These are phyloP conservation scores for Ophiostoma angusticollis DNA, from an alignment of 2,329 filamentous ascomycete species.

Conservation along the genomic window DNA sequence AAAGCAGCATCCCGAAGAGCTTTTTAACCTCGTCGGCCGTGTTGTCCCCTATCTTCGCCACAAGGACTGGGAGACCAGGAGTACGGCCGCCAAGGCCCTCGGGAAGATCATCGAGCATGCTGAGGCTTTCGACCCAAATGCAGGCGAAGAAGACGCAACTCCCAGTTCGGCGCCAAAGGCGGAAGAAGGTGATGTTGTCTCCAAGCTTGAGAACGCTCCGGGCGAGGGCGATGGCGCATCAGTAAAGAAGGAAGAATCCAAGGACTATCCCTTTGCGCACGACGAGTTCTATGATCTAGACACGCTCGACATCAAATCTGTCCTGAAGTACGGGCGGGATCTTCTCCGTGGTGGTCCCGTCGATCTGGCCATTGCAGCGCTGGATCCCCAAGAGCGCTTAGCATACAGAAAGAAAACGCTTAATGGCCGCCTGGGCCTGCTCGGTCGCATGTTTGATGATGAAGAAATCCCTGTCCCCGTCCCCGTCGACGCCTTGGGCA, in stretches of 20 bases:
- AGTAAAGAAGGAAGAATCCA: constrained; percentile 51
- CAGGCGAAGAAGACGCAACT: constrained; percentile 47
- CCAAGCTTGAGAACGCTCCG: constrained; percentile 23
- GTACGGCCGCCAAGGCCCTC: constrained; percentile 84
- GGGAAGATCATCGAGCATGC: constrained; percentile 90
- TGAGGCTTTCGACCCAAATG: constrained; percentile 76
- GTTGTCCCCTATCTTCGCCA: constrained; percentile 93
- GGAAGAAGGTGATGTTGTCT: constrained; percentile 26
- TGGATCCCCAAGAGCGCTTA: constrained; percentile 71
- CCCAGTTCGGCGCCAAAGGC: constrained; percentile 23
- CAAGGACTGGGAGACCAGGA: constrained; percentile 94
- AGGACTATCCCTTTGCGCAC: constrained; percentile 31
- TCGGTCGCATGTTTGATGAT: constrained; percentile 74
- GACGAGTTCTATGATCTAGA: constrained; percentile 59
- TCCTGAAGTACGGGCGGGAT: constrained; percentile 73
- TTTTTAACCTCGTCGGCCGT: constrained; percentile 86
- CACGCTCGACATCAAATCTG: constrained; percentile 61
- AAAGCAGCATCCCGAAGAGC: constrained; percentile 92
- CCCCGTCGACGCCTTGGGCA: constrained; percentile 43
- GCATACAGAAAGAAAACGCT: constrained; percentile 85
- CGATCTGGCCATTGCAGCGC: constrained; percentile 68
- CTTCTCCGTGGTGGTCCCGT: constrained; percentile 75
- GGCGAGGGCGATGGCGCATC: not conserved
- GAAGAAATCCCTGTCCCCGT: constrained; percentile 57
- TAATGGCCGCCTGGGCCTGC: constrained; percentile 65